These are phyloP conservation scores for Trifolium dubium DNA, from an alignment of 306 rosid species.

Conservation along the genomic window DNA sequence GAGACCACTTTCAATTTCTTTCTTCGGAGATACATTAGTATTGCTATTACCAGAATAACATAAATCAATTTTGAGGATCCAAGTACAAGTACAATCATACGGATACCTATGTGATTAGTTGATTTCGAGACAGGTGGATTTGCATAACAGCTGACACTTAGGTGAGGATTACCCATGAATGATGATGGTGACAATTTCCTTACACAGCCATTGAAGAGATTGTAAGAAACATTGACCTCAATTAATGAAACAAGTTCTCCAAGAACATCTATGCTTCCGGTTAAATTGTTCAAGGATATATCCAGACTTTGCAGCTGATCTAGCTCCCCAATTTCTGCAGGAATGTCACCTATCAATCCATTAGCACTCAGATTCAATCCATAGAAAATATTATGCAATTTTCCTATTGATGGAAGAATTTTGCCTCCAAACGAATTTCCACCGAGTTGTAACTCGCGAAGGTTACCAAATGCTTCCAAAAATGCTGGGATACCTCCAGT, in stretches of 20 bases:
- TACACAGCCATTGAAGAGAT: constrained; percentile 61
- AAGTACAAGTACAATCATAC: constrained; percentile 57
- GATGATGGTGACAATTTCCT: constrained; percentile 53
- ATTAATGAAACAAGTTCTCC: constrained; percentile 48
- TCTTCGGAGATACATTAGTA: neutral
- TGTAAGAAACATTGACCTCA: constrained; percentile 61
- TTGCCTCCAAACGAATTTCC: constrained; percentile 69
- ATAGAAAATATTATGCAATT: constrained; percentile 47
- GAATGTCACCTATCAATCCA: constrained; percentile 65
- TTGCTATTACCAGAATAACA: constrained; percentile 37
- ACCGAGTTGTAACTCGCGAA: constrained; percentile 68
- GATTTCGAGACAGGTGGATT: constrained; percentile 50
- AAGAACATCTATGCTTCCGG: constrained; percentile 54
- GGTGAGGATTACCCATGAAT: constrained; percentile 60
- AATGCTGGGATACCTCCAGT: constrained; percentile 62
- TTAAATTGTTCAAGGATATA: constrained; percentile 71
- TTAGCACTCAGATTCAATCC: constrained; percentile 75
- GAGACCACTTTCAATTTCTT: constrained; percentile 33
- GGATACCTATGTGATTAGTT: constrained; percentile 42
- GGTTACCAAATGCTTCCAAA: constrained; percentile 49
- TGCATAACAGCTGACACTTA: constrained; percentile 54
- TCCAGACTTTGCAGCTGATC: constrained; percentile 45
- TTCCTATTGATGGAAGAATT: constrained; percentile 66
- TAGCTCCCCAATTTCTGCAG: constrained; percentile 51
- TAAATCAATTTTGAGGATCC: constrained; percentile 52